phyloP scores from a whole-genome alignment of 2,329 filamentous ascomycete genomes.

The Alternaria conjuncta region DNA sequence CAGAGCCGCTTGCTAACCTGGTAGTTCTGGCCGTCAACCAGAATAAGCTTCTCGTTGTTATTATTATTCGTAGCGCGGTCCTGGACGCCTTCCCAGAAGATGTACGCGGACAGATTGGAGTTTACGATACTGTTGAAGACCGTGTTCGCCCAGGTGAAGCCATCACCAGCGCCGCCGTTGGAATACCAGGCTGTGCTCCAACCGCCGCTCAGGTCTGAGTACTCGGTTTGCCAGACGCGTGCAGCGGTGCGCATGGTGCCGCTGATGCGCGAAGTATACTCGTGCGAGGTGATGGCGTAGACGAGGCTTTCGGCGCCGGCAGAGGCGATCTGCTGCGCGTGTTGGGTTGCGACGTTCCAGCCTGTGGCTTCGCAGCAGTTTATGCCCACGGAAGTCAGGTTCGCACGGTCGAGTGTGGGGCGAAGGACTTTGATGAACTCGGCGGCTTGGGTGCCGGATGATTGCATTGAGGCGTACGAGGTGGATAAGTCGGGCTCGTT shows the following conservation, averaged over 20 bases:
- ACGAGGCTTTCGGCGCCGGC: background rate
- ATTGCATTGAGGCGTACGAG: conserved; percentile 57
- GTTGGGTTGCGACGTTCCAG: background rate
- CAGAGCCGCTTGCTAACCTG: conserved; percentile 48
- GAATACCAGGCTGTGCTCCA: background rate
- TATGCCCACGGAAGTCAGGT: background rate
- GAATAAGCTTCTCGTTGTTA: conserved; percentile 44
- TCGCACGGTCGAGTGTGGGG: background rate
- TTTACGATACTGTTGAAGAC: conserved; percentile 50
- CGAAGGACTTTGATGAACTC: background rate
- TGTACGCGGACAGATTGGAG: conserved; percentile 58
- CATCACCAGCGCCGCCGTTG: background rate
- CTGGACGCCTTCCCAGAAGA: conserved; percentile 62
- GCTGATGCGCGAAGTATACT: background rate
- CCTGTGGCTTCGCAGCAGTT: background rate
- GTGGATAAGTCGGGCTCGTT: conserved; percentile 54
- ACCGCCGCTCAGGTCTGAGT: background rate
- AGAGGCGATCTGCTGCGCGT: background rate
- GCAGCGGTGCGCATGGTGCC: background rate
- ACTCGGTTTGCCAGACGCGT: background rate
- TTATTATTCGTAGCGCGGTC: conserved; percentile 49
- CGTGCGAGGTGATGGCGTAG: background rate
- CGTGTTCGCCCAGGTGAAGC: background rate
- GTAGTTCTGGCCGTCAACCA: conserved; percentile 45
- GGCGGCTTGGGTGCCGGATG: conserved; percentile 42